Percentiles rank a stretch among this genome's conserved stretches.
Conservation (phyloP, 331 rosid genomes). For the Malus hybrid region DNA sequence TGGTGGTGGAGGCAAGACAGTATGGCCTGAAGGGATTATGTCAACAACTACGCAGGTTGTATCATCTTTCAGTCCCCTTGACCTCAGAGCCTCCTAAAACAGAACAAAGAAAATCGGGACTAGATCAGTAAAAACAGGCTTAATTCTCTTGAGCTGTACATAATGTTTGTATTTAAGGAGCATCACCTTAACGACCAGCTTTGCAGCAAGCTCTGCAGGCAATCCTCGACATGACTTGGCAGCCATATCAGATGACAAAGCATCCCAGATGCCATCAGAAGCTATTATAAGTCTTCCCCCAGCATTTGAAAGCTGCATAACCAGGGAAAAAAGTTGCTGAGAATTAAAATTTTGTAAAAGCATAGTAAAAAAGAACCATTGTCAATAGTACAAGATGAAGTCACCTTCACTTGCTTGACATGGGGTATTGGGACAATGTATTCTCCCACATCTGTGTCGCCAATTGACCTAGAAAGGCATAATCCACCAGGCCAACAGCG, state of each 20-base stretch:
- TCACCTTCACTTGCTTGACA: constrained; percentile 97
- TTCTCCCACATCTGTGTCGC: constrained; percentile 97
- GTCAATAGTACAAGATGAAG: constrained; percentile 1
- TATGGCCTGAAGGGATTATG: constrained; percentile 75
- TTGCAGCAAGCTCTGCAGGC: constrained; percentile 98
- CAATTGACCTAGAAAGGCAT: constrained; percentile 96
- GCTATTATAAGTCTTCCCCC: constrained; percentile 97
- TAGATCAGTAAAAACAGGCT: background rate
- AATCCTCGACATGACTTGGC: constrained; percentile 90
- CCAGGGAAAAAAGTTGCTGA: constrained; percentile 9
- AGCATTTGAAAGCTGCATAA: constrained; percentile 74
- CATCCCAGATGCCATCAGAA: constrained; percentile 99
- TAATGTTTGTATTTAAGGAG: constrained; percentile 7
- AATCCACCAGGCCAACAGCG: constrained; percentile 99
- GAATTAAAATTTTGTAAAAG: background rate
- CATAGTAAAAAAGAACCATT: background rate
- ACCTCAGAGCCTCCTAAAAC: constrained; percentile 84
- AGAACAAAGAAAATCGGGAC: constrained; percentile 3
- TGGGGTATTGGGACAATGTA: constrained; percentile 93
- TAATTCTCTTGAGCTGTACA: background rate
- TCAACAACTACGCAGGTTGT: constrained; percentile 97
- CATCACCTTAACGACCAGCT: constrained; percentile 90
- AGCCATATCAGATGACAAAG: constrained; percentile 78
- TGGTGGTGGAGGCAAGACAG: constrained; percentile 64
- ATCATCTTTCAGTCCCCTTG: constrained; percentile 97